Percentiles rank a stretch among this genome's conserved stretches.
Evolutionary conservation across 441 rosid species (phyloP).

Genomic region (Manihot esculenta): DNA sequence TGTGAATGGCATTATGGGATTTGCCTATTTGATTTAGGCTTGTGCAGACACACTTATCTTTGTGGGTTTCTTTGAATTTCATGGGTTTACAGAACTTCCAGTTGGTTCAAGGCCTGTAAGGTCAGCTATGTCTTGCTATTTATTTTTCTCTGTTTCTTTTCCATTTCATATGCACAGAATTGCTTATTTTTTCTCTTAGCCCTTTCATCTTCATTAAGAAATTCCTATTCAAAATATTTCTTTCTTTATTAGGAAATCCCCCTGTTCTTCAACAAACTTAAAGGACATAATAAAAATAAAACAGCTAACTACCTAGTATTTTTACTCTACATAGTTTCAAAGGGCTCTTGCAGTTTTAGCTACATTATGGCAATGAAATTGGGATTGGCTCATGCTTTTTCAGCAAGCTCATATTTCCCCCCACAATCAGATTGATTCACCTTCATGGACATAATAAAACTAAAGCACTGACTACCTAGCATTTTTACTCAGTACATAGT

Average conservation of each 20-base stretch:
- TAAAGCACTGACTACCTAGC: not conserved
- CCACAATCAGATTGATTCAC: not conserved
- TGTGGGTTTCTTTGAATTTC: no score
- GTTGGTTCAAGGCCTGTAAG: conserved; percentile 30
- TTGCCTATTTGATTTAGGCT: no score
- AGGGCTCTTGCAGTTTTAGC: not conserved
- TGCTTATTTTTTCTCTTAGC: not conserved
- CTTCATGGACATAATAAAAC: not conserved
- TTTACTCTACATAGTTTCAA: no score
- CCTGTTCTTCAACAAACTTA: not conserved
- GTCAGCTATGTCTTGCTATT: conserved; percentile 21
- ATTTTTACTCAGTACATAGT: not conserved
- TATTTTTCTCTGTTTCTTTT: not conserved
- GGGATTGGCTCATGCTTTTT: not conserved
- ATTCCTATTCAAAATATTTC: not conserved
- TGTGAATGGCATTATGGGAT: no score
- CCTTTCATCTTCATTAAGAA: not conserved
- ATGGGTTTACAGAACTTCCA: no score
- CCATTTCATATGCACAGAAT: not conserved
- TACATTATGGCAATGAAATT: not conserved
- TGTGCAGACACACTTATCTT: no score
- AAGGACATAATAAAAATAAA: no score
- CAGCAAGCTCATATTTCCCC: no score
- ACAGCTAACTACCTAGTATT: no score
- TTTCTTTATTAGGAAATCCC: not conserved